Evolutionary conservation across 1,284 basidiomycete genomes (phyloP), one percentile per base, ranked within the genome.

Genomic region (Ustilago loliicola): DNA sequence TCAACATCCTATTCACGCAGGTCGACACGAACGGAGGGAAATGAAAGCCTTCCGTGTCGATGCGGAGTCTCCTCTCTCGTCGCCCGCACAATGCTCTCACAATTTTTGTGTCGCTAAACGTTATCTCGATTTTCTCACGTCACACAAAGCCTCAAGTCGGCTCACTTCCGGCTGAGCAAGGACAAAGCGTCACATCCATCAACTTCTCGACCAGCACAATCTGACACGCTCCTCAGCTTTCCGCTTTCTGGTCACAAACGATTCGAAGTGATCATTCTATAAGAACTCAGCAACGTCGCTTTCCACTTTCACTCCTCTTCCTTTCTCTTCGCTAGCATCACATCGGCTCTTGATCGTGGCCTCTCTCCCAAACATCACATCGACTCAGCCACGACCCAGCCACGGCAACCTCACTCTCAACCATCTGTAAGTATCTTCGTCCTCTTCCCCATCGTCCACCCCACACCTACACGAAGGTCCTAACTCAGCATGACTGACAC

Each of bases 131-230:
- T 50, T 29, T 25, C 48, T 50, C 48, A 21, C 45, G n/a, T 47
- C 36, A 45, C 48, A 50, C 48, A 50, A 50, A 50, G 48, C 48
- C 15, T 50, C 48, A 25, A 29, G 15, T 50, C 27, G 25, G 6
- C n/a, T 50, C 42, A 45, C 48, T 50, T 50, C 48, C 48, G 48
- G 25, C 48, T 50, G 48, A 50, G 48, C 48, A 50, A 25, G 48
- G 48, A 11, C 23, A 50, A 13, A 50, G 27, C 48, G 8, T 50
- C 25, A 3, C 6, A 50, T 9, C 25, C 27, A 9, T 50, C 48
- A 50, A 50, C 48, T 27, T 50, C 25, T 50, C 48, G 29, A 27
- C 17, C 48, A 27, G 27, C 25, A 50, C 48, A 50, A 17, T 25
- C 10, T 48, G 45, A 9, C 45, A 48, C 45, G 21, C 45, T 23